Evolutionary conservation across 108 stramenopile species (phyloP).

Genomic region (Schizochytrium sp.): DNA sequence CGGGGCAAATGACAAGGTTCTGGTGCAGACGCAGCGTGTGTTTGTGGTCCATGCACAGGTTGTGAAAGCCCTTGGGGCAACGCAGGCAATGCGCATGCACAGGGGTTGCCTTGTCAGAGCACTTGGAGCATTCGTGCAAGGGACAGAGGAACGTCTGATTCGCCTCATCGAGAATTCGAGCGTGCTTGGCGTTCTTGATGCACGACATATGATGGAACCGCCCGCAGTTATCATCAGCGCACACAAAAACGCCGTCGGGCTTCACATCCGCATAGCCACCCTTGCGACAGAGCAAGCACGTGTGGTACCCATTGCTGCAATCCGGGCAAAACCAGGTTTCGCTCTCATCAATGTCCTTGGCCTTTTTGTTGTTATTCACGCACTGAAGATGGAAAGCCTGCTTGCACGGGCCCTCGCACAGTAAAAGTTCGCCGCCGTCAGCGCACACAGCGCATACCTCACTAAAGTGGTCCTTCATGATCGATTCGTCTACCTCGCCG

Average conservation of each 20-base stretch:
- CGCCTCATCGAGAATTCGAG: neutral
- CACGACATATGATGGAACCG: neutral
- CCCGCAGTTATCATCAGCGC: neutral
- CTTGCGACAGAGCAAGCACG: neutral
- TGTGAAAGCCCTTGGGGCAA: neutral
- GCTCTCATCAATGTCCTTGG: neutral
- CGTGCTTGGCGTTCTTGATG: neutral
- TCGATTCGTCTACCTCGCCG: neutral
- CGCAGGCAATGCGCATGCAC: neutral
- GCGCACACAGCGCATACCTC: neutral
- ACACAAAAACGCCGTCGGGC: neutral
- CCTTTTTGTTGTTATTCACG: neutral
- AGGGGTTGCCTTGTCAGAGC: neutral
- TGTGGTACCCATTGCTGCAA: neutral
- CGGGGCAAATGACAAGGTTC: neutral
- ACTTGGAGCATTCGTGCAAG: neutral
- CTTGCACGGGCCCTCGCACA: neutral
- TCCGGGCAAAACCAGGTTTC: constrained; percentile 2
- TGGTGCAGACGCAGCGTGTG: neutral
- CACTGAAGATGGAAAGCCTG: neutral
- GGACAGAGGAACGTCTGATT: neutral
- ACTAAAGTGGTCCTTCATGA: neutral
- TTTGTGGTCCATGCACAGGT: neutral
- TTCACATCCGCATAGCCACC: neutral
- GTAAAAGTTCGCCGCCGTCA: neutral